These are phyloP conservation scores for Lichenothelia convexa DNA, from an alignment of 495 filamentous ascomycete genomes.

Conservation along the genomic window DNA sequence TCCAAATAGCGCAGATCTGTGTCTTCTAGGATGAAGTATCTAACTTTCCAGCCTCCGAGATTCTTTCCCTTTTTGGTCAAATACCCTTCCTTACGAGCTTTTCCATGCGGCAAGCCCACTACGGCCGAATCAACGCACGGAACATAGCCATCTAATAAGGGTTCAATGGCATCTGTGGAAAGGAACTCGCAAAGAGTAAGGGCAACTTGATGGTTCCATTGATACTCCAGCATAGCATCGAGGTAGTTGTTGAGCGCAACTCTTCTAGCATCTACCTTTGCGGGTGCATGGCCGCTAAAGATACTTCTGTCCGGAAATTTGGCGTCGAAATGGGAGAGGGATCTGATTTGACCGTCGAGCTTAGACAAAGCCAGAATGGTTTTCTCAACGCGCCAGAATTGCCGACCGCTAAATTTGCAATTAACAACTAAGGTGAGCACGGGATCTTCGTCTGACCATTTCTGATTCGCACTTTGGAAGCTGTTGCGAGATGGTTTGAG, in stretches of 20 bases:
- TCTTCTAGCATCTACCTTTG: slow-evolving; percentile 78
- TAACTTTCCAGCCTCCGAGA: slow-evolving; percentile 97
- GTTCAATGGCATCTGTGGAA: slow-evolving; percentile 58
- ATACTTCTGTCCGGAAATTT: slow-evolving; percentile 69
- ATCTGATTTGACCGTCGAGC: slow-evolving; percentile 63
- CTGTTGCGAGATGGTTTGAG: slow-evolving; percentile 79
- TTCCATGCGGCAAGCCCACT: not conserved
- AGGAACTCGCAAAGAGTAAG: slow-evolving; percentile 73
- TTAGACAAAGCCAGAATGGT: slow-evolving; percentile 62
- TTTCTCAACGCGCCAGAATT: slow-evolving; percentile 90
- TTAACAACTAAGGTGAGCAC: slow-evolving; percentile 84
- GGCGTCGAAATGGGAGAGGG: slow-evolving; percentile 42
- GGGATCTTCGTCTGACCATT: slow-evolving; percentile 59
- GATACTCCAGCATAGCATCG: slow-evolving; percentile 61
- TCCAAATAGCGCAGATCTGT: slow-evolving; percentile 86
- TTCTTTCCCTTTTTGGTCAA: slow-evolving; percentile 94
- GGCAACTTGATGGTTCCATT: slow-evolving; percentile 63
- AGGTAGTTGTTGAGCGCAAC: slow-evolving; percentile 70
- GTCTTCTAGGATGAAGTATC: slow-evolving; percentile 84
- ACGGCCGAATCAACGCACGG: slow-evolving; percentile 19
- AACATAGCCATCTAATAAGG: slow-evolving; percentile 9
- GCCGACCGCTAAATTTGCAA: slow-evolving; percentile 53
- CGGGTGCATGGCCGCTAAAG: slow-evolving; percentile 85
- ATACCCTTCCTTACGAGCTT: slow-evolving; percentile 63
- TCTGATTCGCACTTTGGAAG: slow-evolving; percentile 48